Evolutionary conservation across 805 yeast genomes (phyloP).

Genomic region (Cyberlindnera maritima): DNA sequence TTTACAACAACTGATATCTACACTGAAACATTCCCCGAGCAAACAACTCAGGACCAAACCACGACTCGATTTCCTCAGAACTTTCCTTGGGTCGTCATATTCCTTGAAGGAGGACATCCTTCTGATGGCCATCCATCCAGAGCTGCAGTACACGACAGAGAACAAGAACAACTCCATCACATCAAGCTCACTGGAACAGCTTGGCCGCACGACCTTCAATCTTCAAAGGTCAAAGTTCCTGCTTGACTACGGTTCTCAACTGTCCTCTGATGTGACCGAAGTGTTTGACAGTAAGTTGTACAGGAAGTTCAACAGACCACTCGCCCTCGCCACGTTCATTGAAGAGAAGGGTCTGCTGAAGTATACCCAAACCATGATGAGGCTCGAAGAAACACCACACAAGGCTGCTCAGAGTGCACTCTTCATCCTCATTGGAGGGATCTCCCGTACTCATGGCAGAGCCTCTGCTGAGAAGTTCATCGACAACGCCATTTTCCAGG

Average conservation of each 20-base stretch:
- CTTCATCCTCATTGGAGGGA: conserved; percentile 26
- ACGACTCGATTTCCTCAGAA: background rate
- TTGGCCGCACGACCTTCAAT: conserved; percentile 1
- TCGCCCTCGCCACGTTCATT: conserved; percentile 7
- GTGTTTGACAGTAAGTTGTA: conserved; percentile 6
- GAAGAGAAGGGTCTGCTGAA: background rate
- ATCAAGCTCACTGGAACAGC: conserved; percentile 8
- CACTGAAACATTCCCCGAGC: background rate
- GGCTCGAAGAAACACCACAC: background rate
- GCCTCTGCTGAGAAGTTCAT: conserved; percentile 21
- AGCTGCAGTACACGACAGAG: background rate
- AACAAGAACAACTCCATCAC: background rate
- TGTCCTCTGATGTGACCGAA: conserved; percentile 3
- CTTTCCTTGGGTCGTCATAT: conserved; percentile 1
- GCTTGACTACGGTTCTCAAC: conserved; percentile 6
- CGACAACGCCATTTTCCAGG: conserved; percentile 17
- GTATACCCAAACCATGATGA: background rate
- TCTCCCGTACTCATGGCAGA: conserved; percentile 21
- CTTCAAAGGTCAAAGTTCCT: conserved; percentile 14
- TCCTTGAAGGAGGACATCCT: conserved; percentile 17
- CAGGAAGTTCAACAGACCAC: background rate
- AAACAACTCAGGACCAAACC: background rate
- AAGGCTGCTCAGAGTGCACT: conserved; percentile 13
- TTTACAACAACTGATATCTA: background rate
- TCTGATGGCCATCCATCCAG: conserved; percentile 9